Conservation (phyloP, 306 rosid species). For the Senna tora region DNA sequence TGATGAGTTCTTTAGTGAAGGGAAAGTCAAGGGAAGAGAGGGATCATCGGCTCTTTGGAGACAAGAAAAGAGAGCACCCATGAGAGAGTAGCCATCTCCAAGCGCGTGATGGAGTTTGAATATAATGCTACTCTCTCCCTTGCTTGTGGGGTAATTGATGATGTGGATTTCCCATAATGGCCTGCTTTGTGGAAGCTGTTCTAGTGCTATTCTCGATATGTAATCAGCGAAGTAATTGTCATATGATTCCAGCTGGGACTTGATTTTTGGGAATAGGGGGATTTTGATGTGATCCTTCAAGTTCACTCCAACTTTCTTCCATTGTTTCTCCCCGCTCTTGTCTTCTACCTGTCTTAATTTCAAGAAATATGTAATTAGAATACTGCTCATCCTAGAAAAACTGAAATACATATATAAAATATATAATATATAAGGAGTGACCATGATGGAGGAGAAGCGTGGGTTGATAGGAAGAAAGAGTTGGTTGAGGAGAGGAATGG, state of each 20-base stretch:
- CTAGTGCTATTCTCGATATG: conserved; percentile 43
- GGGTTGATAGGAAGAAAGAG: conserved; percentile 56
- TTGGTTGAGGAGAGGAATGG: conserved; percentile 36
- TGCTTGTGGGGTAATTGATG: conserved; percentile 51
- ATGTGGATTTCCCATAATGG: conserved; percentile 67
- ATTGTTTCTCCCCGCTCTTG: conserved; percentile 44
- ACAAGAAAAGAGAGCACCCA: conserved; percentile 70
- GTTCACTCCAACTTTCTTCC: conserved; percentile 59
- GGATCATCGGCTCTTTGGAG: conserved; percentile 56
- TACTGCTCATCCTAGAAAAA: too few relatives aligned
- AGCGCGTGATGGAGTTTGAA: conserved; percentile 68
- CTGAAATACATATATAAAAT: too few relatives aligned
- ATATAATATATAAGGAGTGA: too few relatives aligned
- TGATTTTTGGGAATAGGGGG: conserved; percentile 39
- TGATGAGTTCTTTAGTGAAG: conserved; percentile 39
- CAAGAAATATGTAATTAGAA: too few relatives aligned
- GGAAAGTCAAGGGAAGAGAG: conserved; percentile 59
- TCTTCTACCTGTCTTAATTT: conserved; percentile 43
- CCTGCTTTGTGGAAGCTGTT: conserved; percentile 40
- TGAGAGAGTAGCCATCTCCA: conserved; percentile 69
- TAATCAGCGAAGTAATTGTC: conserved; percentile 46
- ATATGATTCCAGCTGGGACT: conserved; percentile 37
- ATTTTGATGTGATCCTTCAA: conserved; percentile 49
- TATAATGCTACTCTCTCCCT: conserved; percentile 40
- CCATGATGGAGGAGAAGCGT: conserved; percentile 67